Conservation (phyloP, 129 eudicot genomes). For the Arctium lappa region DNA sequence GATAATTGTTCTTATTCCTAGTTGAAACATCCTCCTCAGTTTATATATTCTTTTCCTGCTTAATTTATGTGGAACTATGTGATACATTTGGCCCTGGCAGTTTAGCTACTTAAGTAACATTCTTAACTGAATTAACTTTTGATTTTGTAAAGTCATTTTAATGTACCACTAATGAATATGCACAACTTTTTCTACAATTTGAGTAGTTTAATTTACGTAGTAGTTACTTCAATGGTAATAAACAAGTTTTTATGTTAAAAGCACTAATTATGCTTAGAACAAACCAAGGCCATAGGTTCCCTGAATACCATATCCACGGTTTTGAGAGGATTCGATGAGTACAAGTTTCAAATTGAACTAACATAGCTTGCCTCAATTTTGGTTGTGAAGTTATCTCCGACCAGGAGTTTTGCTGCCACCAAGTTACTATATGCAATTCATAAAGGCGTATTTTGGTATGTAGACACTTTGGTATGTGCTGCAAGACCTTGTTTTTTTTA, state of each 20-base stretch:
- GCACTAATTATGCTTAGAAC: neutral
- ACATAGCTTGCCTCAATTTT: neutral
- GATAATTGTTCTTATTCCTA: neutral
- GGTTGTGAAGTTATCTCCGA: neutral
- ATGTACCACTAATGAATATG: neutral
- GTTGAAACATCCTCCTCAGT: neutral
- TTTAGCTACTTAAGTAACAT: slow-evolving; percentile 3
- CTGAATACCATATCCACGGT: neutral
- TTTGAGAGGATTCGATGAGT: neutral
- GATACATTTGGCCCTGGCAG: neutral
- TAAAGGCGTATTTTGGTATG: no score
- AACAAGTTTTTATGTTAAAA: neutral
- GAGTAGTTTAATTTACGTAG: neutral
- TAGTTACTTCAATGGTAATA: neutral
- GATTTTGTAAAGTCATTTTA: neutral
- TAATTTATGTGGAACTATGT: slow-evolving; percentile 4
- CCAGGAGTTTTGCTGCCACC: neutral
- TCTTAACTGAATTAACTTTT: neutral
- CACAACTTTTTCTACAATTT: neutral
- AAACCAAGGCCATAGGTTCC: neutral
- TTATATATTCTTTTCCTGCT: neutral
- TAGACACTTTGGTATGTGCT: no score
- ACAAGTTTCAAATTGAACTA: neutral
- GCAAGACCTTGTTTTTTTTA: no score
- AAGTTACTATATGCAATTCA: neutral